Conservation (phyloP, 129 eudicot species). For the Dittrichia graveolens region DNA sequence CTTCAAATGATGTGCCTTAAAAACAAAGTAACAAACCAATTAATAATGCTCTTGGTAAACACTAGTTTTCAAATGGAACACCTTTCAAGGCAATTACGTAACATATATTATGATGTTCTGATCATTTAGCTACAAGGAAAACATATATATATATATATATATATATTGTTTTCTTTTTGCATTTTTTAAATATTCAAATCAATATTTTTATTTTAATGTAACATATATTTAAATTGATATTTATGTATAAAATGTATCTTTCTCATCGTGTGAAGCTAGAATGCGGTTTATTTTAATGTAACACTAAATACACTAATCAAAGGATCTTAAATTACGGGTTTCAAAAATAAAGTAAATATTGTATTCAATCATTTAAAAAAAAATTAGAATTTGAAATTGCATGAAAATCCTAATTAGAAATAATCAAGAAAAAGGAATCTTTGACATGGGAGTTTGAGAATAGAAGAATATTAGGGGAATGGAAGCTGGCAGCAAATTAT, state of each 20-base stretch:
- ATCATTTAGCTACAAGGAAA: not conserved
- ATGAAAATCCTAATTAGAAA: conserved; percentile 8
- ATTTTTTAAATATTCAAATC: no score
- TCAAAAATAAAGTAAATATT: no score
- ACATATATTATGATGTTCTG: conserved; percentile 20
- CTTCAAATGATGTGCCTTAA: conserved; percentile 30
- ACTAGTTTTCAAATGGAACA: conserved; percentile 34
- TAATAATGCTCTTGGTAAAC: conserved; percentile 33
- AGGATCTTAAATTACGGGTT: no score
- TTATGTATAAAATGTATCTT: no score
- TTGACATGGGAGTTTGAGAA: conserved; percentile 65
- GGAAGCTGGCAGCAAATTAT: conserved; percentile 69
- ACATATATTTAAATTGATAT: no score
- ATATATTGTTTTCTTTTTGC: not conserved
- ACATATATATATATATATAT: no score
- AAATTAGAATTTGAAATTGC: conserved; percentile 25
- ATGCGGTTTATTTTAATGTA: no score
- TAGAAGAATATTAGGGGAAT: conserved; percentile 73
- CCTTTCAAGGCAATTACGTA: conserved; percentile 20
- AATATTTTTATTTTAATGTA: no score
- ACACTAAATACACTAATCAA: no score
- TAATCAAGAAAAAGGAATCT: conserved; percentile 53
- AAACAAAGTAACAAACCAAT: conserved; percentile 38
- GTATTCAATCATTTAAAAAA: not conserved
- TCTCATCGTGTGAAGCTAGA: no score